These are phyloP conservation scores for Mycena crocata DNA, from an alignment of 768 basidiomycete genomes.

Conservation along the genomic window DNA sequence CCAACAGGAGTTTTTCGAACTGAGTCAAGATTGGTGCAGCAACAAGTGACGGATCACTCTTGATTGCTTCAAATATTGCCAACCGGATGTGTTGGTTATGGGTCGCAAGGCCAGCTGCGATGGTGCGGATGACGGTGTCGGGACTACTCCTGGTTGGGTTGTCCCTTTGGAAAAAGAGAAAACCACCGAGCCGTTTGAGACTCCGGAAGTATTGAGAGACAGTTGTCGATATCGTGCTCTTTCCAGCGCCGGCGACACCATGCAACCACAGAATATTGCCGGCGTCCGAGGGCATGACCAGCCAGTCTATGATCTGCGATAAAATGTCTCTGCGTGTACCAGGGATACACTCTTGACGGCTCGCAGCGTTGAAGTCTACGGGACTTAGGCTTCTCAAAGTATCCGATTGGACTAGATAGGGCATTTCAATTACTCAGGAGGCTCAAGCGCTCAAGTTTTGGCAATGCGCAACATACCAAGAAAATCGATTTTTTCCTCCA, in stretches of 20 bases:
- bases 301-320: conserved; percentile 23
- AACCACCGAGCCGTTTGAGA: conserved; percentile 32
- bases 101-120: conserved; percentile 18
- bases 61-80: neutral
- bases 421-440: too few relatives aligned
- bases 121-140: conserved; percentile 20
- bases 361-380: neutral
- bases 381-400: neutral
- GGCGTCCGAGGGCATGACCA: neutral
- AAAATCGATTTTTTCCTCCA: too few relatives aligned
- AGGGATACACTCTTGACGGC: neutral
- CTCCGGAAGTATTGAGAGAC: conserved; percentile 27
- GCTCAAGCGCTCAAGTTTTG: too few relatives aligned
- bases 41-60: neutral
- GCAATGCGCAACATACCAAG: too few relatives aligned
- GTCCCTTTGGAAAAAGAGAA: conserved; percentile 34
- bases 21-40: conserved; percentile 8
- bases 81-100: conserved; percentile 1
- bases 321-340: neutral
- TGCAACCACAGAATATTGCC: conserved; percentile 36
- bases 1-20: neutral
- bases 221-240: conserved; percentile 33
- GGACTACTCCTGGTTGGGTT: conserved; percentile 11
- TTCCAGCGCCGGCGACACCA: conserved; percentile 37
- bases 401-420: neutral